Evolutionary conservation across 371 early-diverging fungal species (phyloP), one percentile per base, ranked within the genome.

Genomic region (Zychaea mexicana): DNA sequence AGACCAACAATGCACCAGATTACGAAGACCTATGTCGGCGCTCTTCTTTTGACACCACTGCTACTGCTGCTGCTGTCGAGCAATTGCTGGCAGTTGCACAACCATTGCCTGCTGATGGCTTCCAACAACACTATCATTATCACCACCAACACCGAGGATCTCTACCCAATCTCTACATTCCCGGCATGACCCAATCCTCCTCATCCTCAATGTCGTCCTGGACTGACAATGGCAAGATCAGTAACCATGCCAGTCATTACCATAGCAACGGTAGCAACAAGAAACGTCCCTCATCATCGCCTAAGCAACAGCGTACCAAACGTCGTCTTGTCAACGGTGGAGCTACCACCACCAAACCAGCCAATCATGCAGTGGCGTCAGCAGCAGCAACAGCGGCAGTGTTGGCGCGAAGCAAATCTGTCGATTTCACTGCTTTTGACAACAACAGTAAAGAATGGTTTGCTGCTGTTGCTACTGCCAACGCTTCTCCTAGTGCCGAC

Each of bases 401-500:
- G n/a, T n/a, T n/a, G n/a, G 49, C 9, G 13, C 21, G 49, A 3
- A 49, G 49, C n/a, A 49, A 22, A 24, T 49, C 49, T 12, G 49
- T 49, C 13, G 49, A 49, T 4, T 49, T 49, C 15, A 17, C 42
- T 15, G n/a, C 42, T 42, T 15, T 42, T 42, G 15, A 6, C 15
- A 42, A n/a, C n/a, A n/a, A n/a, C n/a, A n/a, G n/a, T 36, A 36
- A 49, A 49, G 49, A 49, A 19, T 49, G 49, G 49, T 13, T 49
- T 49, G 24, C 10, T 49, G n/a, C 24, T 9, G 24, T 13, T 3
- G 15, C 13, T 15, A 13, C 13, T 15, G 0, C 7, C 15, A 17
- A 42, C n/a, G 4, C 7, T 12, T 42, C n/a, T 0, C 4, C 13
- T 42, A 42, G n/a, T 42, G n/a, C 13, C n/a, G n/a, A 36, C 15